phyloP scores from a whole-genome alignment of 257 asterid species.

The Jacaranda mimosifolia region DNA sequence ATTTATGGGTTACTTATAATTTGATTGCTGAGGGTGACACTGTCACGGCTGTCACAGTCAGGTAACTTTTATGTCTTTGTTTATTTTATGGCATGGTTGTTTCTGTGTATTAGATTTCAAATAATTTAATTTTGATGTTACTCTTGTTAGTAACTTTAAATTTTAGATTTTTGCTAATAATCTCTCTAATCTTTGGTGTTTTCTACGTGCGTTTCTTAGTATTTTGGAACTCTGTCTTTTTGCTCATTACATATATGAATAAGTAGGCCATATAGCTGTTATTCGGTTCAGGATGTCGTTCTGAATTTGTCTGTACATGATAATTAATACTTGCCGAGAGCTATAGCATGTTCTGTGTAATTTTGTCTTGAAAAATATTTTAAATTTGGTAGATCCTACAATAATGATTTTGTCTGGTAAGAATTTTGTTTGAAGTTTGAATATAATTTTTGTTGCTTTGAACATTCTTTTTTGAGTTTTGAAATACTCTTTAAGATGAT shows the following conservation, averaged over 20 bases:
- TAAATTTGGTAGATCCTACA: too few species aligned
- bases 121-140: slow-evolving; percentile 16
- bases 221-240: background rate
- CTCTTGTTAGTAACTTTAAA: background rate
- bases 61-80: slow-evolving; percentile 48
- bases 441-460: background rate
- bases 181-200: too few species aligned
- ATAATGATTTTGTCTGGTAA: background rate
- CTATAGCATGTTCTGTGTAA: background rate
- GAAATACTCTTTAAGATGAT: background rate
- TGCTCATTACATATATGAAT: background rate
- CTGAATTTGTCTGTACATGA: background rate
- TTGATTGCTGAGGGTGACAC: slow-evolving; percentile 78
- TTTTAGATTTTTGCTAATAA: background rate
- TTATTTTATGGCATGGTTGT: background rate
- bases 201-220: too few species aligned
- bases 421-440: too few species aligned
- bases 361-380: background rate
- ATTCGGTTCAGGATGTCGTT: background rate
- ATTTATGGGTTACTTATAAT: slow-evolving; percentile 88
- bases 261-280: background rate
- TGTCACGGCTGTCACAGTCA: slow-evolving; percentile 76
- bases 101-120: background rate
- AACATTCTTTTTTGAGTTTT: slow-evolving; percentile 4
- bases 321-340: background rate